These are phyloP conservation scores for Lentinula aciculospora DNA, from an alignment of 768 basidiomycete species.

Conservation along the genomic window DNA sequence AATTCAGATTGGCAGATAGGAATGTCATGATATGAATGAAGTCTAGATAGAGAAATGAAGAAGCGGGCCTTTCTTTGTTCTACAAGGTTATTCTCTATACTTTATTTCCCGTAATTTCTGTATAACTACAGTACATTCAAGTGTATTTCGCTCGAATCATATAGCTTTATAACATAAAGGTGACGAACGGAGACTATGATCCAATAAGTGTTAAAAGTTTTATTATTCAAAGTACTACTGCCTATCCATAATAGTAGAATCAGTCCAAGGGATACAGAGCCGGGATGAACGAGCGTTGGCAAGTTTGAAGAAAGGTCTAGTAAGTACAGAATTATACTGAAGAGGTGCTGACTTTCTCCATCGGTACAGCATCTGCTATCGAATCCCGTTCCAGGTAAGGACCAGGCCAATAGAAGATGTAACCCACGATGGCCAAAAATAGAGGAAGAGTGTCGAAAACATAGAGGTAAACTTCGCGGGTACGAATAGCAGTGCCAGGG, in stretches of 20 bases:
- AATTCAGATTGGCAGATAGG: not conserved
- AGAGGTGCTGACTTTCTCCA: not conserved
- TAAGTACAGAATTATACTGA: not conserved
- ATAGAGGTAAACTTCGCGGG: constrained; percentile 19
- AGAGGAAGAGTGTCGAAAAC: constrained; percentile 22
- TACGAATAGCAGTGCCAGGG: constrained; percentile 7
- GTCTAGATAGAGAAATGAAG: not conserved
- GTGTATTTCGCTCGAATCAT: too few relatives aligned
- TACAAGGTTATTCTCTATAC: too few relatives aligned
- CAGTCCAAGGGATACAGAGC: not conserved
- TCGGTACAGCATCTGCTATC: not conserved
- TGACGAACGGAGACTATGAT: too few relatives aligned
- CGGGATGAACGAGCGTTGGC: not conserved
- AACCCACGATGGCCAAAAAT: constrained; percentile 17
- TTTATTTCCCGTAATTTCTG: too few relatives aligned
- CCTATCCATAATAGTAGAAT: not conserved
- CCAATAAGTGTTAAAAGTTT: too few relatives aligned
- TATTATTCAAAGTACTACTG: not conserved
- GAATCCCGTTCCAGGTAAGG: constrained; percentile 14
- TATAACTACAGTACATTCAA: too few relatives aligned
- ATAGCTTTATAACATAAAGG: too few relatives aligned
- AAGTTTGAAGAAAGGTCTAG: not conserved
- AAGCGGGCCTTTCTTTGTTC: not conserved
- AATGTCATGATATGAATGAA: not conserved
- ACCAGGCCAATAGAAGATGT: constrained; percentile 21